Evolutionary conservation across 2,329 filamentous ascomycete genomes (phyloP).

Genomic region (Fusarium protoensiforme): DNA sequence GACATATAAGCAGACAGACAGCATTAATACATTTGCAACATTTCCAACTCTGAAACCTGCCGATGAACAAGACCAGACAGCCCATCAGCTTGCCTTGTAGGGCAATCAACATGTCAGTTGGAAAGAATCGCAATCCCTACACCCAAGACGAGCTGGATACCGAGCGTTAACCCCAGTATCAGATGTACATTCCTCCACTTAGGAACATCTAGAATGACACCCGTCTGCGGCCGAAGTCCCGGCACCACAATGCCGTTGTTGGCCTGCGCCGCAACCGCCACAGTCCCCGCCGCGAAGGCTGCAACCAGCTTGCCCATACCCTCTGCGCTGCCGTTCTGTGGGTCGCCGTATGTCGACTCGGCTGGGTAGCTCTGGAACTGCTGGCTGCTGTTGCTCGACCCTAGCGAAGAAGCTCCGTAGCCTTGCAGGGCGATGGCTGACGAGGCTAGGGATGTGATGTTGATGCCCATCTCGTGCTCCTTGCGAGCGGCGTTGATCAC

Average conservation of each 20-base stretch:
- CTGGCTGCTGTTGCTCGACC: constrained; percentile 15
- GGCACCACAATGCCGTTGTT: constrained; percentile 41
- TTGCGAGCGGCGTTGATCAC: constrained; percentile 28
- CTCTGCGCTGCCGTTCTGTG: constrained; percentile 43
- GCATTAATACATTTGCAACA: neutral
- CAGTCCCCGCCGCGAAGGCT: constrained; percentile 50
- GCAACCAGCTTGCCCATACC: constrained; percentile 52
- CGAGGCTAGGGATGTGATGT: constrained; percentile 31
- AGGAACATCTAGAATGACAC: constrained; percentile 46
- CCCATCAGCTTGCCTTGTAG: neutral
- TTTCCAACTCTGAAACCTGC: neutral
- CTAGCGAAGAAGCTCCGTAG: constrained; percentile 33
- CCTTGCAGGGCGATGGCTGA: constrained; percentile 38
- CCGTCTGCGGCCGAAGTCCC: constrained; percentile 47
- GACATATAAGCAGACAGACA: neutral
- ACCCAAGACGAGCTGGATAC: constrained; percentile 45
- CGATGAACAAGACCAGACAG: neutral
- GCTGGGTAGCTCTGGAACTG: constrained; percentile 54
- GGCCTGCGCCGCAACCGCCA: constrained; percentile 47
- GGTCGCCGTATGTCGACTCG: constrained; percentile 51
- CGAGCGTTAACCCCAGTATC: constrained; percentile 47
- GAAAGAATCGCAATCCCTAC: constrained; percentile 21
- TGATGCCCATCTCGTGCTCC: constrained; percentile 30
- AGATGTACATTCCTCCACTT: constrained; percentile 45
- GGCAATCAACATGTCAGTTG: neutral